Evolutionary conservation across 2,329 filamentous ascomycete genomes (phyloP).

Genomic region (Penicillium sp.): DNA sequence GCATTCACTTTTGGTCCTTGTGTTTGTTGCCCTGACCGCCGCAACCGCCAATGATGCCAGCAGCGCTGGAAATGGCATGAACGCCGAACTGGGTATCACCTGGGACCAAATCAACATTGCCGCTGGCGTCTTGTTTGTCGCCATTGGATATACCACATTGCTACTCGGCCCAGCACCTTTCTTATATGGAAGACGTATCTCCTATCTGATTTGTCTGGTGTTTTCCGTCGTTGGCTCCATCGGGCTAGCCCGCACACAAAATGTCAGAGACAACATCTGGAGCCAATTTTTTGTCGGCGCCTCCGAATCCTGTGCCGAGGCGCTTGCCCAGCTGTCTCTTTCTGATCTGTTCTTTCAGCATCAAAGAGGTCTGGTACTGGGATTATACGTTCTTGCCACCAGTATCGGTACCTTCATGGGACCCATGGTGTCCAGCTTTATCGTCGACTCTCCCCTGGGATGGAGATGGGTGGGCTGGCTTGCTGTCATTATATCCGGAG

Average conservation of each 20-base stretch:
- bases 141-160: constrained; percentile 58
- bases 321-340: constrained; percentile 57
- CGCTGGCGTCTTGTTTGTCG: constrained; percentile 57
- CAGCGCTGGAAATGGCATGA: constrained; percentile 52
- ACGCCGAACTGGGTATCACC: constrained; percentile 52
- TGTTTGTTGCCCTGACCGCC: constrained; percentile 56
- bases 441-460: constrained; percentile 48
- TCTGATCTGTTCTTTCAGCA: constrained; percentile 61
- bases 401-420: constrained; percentile 58
- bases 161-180: constrained; percentile 55
- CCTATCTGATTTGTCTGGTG: constrained; percentile 55
- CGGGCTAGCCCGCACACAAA: constrained; percentile 53
- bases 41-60: constrained; percentile 59
- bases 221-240: constrained; percentile 53
- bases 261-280: constrained; percentile 51
- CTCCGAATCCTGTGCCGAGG: constrained; percentile 58
- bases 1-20: constrained; percentile 54
- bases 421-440: constrained; percentile 54
- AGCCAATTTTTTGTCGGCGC: constrained; percentile 59
- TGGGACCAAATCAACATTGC: constrained; percentile 57
- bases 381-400: constrained; percentile 57
- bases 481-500: constrained; percentile 51
- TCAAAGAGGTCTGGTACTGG: constrained; percentile 55
- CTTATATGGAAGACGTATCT: constrained; percentile 55
- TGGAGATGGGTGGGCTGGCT: constrained; percentile 59